A percentile compares a stretch with the other conserved stretches of the same genome.
phyloP scores from a whole-genome alignment of 2,329 filamentous ascomycete genomes.

The Diaporthe batatas region DNA sequence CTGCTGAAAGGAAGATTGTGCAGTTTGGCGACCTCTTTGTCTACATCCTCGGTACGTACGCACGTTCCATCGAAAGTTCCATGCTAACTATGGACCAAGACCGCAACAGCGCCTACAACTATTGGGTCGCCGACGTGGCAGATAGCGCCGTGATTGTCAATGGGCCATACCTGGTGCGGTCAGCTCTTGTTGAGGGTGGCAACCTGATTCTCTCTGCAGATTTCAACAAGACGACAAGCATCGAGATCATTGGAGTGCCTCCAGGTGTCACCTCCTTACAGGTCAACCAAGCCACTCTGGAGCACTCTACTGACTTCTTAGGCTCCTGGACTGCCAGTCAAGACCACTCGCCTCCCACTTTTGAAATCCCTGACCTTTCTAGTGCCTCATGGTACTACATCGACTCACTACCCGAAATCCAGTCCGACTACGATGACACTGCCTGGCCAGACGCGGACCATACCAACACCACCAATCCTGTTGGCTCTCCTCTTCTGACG shows the following conservation, averaged over 20 bases:
- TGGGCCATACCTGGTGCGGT: constrained; percentile 74
- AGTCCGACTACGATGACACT: constrained; percentile 75
- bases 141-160: constrained; percentile 63
- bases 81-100: constrained; percentile 29
- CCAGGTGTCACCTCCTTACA: constrained; percentile 58
- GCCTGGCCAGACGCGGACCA: constrained; percentile 74
- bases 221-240: constrained; percentile 74
- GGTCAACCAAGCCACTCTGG: constrained; percentile 54
- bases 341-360: constrained; percentile 60
- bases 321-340: constrained; percentile 64
- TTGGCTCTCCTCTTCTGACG: constrained; percentile 66
- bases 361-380: constrained; percentile 70
- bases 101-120: constrained; percentile 74
- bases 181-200: constrained; percentile 66
- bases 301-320: constrained; percentile 59
- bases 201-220: constrained; percentile 76
- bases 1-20: constrained; percentile 48
- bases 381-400: constrained; percentile 76
- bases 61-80: too few relatives aligned
- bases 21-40: constrained; percentile 57
- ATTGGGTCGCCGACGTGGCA: constrained; percentile 72
- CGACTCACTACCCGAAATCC: constrained; percentile 79
- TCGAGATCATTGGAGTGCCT: constrained; percentile 78
- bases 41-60: constrained; percentile 59
- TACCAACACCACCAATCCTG: constrained; percentile 71